Conservation (phyloP, 495 filamentous ascomycete genomes). For the Pseudotulostoma volvatum region DNA sequence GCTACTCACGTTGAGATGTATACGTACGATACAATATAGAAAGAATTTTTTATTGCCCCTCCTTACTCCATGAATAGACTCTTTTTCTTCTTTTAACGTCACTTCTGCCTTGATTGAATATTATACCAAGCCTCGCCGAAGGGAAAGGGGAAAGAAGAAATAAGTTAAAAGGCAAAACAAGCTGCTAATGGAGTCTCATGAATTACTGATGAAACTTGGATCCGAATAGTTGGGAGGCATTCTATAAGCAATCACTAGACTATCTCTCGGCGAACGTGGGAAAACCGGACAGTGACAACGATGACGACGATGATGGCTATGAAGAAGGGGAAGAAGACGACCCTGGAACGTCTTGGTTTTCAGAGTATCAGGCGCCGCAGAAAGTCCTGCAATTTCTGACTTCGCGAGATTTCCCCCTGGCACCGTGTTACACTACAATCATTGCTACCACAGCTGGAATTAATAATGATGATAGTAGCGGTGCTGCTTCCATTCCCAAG, state of each 20-base stretch:
- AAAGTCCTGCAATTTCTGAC: constrained; percentile 32
- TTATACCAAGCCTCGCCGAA: too few relatives aligned
- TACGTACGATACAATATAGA: too few relatives aligned
- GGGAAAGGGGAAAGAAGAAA: too few relatives aligned
- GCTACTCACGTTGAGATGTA: neutral
- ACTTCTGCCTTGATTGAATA: neutral
- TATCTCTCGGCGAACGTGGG: constrained; percentile 18
- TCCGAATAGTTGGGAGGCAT: constrained; percentile 31
- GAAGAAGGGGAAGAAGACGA: constrained; percentile 26
- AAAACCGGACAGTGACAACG: constrained; percentile 1
- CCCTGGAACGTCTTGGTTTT: constrained; percentile 38
- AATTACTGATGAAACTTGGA: neutral
- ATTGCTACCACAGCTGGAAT: constrained; percentile 5
- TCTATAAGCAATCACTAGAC: constrained; percentile 27
- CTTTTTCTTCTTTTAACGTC: neutral
- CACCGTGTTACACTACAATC: constrained; percentile 15
- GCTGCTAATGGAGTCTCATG: too few relatives aligned
- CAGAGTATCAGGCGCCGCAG: constrained; percentile 32
- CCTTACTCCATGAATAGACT: neutral
- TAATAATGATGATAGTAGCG: too few relatives aligned
- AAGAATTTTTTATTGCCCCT: neutral
- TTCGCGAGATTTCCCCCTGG: constrained; percentile 19
- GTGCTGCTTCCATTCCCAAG: constrained; percentile 6
- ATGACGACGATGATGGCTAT: constrained; percentile 6
- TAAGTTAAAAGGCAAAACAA: too few relatives aligned